phyloP scores from a whole-genome alignment of 1,284 basidiomycete species.

The Hymenochaete sp. region DNA sequence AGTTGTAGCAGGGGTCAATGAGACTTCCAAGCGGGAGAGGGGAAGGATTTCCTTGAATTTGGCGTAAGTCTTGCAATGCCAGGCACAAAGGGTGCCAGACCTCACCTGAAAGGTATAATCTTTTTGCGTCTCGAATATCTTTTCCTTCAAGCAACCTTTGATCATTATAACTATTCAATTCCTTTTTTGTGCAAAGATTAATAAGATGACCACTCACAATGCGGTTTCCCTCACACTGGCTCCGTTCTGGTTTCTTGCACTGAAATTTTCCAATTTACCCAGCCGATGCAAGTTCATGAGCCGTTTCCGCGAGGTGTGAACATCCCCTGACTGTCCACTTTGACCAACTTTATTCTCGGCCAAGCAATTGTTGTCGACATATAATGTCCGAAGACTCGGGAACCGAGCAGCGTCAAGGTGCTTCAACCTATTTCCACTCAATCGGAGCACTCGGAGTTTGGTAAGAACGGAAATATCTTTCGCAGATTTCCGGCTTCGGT shows the following conservation, averaged over 20 bases:
- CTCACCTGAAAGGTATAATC: slow-evolving; percentile 89
- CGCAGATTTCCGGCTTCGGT: not conserved
- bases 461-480: slow-evolving; percentile 41
- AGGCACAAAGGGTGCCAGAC: slow-evolving; percentile 17
- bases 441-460: slow-evolving; percentile 73
- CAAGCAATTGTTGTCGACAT: slow-evolving; percentile 84
- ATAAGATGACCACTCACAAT: slow-evolving; percentile 29
- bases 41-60: slow-evolving; percentile 35
- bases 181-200: too few relatives aligned
- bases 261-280: slow-evolving; percentile 79
- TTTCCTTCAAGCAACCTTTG: slow-evolving; percentile 49
- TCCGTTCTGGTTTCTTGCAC: slow-evolving; percentile 81
- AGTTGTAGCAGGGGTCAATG: slow-evolving; percentile 63
- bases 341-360: slow-evolving; percentile 19
- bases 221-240: slow-evolving; percentile 47
- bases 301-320: slow-evolving; percentile 19
- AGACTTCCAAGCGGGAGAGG: slow-evolving; percentile 13
- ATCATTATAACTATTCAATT: not conserved
- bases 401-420: slow-evolving; percentile 61
- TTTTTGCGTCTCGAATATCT: slow-evolving; percentile 82
- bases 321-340: slow-evolving; percentile 1
- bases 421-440: slow-evolving; percentile 75
- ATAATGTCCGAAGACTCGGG: slow-evolving; percentile 79
- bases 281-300: slow-evolving; percentile 48
- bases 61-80: slow-evolving; percentile 13